These are phyloP conservation scores for Anaeromyces robustus DNA, from an alignment of 192 early-diverging fungal genomes.

Conservation along the genomic window DNA sequence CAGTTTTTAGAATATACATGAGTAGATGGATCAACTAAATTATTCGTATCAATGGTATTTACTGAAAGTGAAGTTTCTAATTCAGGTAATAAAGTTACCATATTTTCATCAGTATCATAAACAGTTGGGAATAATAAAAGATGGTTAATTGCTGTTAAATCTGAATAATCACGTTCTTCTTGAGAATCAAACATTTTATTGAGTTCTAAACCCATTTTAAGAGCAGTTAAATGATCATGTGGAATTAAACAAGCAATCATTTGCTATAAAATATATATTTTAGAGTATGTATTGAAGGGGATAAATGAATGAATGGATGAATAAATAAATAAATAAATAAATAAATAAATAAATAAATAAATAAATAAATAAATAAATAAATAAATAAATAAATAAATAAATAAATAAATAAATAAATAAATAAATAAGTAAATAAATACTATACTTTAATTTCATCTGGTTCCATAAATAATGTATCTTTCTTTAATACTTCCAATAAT, in stretches of 20 bases:
- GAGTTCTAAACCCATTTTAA: background rate
- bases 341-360: too few species aligned
- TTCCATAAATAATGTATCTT: background rate
- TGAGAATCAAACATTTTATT: background rate
- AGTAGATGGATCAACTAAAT: background rate
- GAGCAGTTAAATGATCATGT: background rate
- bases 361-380: too few species aligned
- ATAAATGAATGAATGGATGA: too few species aligned
- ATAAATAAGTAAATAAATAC: too few species aligned
- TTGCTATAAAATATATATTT: background rate
- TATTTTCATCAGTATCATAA: constrained; percentile 36
- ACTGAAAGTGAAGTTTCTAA: background rate
- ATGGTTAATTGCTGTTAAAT: constrained; percentile 30
- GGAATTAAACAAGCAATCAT: background rate
- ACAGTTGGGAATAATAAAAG: constrained; percentile 59
- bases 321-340: too few species aligned
- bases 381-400: too few species aligned
- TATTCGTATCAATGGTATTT: background rate
- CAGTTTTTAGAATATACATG: background rate
- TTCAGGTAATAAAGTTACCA: background rate
- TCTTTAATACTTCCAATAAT: background rate
- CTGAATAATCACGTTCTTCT: background rate
- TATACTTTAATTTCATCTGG: background rate
- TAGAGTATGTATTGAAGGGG: too few species aligned
- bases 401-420: too few species aligned